A percentile compares a stretch with the other conserved stretches of the same genome.
These are phyloP conservation scores for Leccinum subfulvum DNA, from an alignment of 1,284 basidiomycete genomes.

Conservation along the genomic window DNA sequence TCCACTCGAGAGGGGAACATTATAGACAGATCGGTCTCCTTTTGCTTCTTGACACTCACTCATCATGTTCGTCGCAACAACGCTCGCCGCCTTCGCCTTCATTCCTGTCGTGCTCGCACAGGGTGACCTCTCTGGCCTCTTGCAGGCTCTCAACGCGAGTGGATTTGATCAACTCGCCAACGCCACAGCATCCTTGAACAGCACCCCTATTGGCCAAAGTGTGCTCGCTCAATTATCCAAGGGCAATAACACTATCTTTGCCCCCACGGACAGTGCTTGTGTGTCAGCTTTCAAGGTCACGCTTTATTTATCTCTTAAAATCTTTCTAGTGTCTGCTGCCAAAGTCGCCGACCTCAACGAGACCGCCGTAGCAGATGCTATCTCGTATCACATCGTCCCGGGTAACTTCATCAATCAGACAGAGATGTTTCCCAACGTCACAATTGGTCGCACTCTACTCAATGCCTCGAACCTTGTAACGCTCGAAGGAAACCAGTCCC, in stretches of 20 bases:
- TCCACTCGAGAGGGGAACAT: constrained; percentile 2
- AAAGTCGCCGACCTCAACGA: constrained; percentile 28
- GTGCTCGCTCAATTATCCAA: constrained; percentile 42
- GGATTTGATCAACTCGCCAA: constrained; percentile 42
- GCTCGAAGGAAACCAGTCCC: constrained; percentile 55
- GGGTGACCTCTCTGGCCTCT: constrained; percentile 35
- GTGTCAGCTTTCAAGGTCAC: constrained; percentile 13
- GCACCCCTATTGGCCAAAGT: constrained; percentile 42
- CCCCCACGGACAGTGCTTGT: constrained; percentile 50
- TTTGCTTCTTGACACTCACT: not conserved
- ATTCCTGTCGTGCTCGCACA: constrained; percentile 17
- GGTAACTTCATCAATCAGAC: constrained; percentile 47
- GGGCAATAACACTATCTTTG: constrained; percentile 46
- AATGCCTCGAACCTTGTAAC: constrained; percentile 46
- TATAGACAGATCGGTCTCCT: not conserved
- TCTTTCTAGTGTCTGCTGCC: constrained; percentile 14
- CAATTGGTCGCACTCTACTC: constrained; percentile 64
- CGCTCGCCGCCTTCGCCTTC: constrained; percentile 14
- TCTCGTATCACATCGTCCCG: constrained; percentile 64
- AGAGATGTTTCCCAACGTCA: constrained; percentile 50
- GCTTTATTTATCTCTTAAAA: constrained; percentile 3
- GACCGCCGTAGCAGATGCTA: constrained; percentile 42
- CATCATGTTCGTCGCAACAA: constrained; percentile 21
- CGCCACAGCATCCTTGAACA: constrained; percentile 39
- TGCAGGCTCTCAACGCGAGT: constrained; percentile 32